Base-by-base conservation (phyloP, 192 early-diverging fungal genomes). In the Martensiomyces pterosporus region DNA sequence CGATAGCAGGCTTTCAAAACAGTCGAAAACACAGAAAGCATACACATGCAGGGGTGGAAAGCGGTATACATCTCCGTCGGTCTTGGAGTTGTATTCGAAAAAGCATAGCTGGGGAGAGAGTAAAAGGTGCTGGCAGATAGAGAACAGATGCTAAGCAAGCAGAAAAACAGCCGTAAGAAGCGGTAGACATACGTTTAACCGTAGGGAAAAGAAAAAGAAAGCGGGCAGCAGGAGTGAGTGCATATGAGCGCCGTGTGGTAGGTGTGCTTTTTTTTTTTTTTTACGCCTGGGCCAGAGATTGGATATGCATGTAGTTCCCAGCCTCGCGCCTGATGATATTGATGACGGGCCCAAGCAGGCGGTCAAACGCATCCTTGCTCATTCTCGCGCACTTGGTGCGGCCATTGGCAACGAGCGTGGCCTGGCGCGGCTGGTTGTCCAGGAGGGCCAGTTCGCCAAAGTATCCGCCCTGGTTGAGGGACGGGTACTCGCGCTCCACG, bases 371-470 rank as follows among this genome's bases (percentile, higher is more conserved):
- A 63, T 92, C 89, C 64, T 94, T 94, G 47, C 90, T 91, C 42
- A 99, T 76, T 12, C 89, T 91, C 5, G 96, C 96, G 67, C 91
- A 92, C 84, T 97, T 99, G 55, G 96, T 78, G 39, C 83, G 80
- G 24, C 93, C 91, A 42, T 83, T 80, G 7, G 96, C 89, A 14
- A 76, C 60, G 15, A 99, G 89, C 32, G 90, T 94, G 4, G 92
- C 96, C 49, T 84, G 86, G 52, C 96, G 80, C 24, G 94, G 93
- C 55, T 90, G 86, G 64, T 99, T 85, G 42, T 89, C 93, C n/a
- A 99, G 67, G 39, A 99, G 76, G 0, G 96, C 96, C 33, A 99
- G 80, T 71, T 99, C 96, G 78, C 96, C 96, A 85, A 98, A 98
- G 60, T 98, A 98, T 23, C 85, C 86, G 25, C 95, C 96, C 68